A percentile compares a stretch with the other conserved stretches of the same genome.
Conservation (phyloP, 139 green algal genomes). For the Yamagishiella unicocca region DNA sequence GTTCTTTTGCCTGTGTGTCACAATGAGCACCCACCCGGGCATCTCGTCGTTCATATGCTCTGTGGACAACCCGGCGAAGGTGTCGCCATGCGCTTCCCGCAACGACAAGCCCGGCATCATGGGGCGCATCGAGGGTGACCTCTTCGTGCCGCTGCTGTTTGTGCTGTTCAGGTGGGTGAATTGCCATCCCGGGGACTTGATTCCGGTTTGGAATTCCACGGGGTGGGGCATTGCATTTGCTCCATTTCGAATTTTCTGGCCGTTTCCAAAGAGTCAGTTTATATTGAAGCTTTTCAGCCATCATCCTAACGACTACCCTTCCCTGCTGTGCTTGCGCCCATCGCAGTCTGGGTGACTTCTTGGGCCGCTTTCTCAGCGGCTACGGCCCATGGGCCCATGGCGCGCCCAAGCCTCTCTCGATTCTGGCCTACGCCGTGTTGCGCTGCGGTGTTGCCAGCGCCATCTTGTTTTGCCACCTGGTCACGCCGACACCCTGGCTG, state of each 20-base stretch:
- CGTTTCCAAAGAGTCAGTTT: too few species aligned
- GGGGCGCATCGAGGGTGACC: conserved; percentile 54
- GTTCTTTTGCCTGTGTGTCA: conserved; percentile 57
- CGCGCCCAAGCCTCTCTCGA: conserved; percentile 53
- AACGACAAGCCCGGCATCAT: conserved; percentile 16
- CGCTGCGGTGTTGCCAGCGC: conserved; percentile 34
- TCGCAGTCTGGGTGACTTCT: conserved; percentile 54
- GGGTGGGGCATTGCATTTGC: too few species aligned
- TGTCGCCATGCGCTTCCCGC: conserved; percentile 52
- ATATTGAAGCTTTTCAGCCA: too few species aligned
- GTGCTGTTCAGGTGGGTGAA: conserved; percentile 36
- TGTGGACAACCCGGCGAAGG: conserved; percentile 36
- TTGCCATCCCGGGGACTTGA: too few species aligned
- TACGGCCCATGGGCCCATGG: conserved; percentile 56
- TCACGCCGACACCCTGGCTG: conserved; percentile 55
- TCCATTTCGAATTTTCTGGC: too few species aligned
- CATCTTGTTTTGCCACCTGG: conserved; percentile 65
- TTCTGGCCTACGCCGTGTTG: conserved; percentile 47
- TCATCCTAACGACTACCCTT: too few species aligned
- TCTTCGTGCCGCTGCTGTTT: conserved; percentile 66
- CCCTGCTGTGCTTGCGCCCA: not conserved
- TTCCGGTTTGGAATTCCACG: too few species aligned
- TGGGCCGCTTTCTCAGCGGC: conserved; percentile 53
- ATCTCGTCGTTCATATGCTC: conserved; percentile 46
- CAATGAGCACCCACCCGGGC: conserved; percentile 50